Evolutionary conservation across 2,329 filamentous ascomycete species (phyloP), one percentile per base, ranked within the genome.

Genomic region (Exophiala phaeomuriformis): DNA sequence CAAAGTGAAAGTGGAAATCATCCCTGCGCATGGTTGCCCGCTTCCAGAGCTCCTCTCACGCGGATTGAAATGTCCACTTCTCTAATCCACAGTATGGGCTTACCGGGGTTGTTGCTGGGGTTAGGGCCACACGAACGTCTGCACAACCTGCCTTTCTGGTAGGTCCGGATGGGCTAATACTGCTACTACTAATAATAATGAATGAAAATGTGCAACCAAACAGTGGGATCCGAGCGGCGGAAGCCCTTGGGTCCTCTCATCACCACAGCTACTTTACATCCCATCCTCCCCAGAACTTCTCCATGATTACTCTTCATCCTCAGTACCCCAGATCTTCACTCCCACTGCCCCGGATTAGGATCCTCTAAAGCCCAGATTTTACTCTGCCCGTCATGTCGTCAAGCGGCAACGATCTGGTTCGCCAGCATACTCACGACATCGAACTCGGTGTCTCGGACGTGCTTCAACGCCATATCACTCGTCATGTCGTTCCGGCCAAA

Each of bases 401-500:
- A 12, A 49, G 30, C 5, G 27, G 32, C 33, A 29, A 37, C 12
- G 37, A 62, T 31, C 43, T 66, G 12, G 42, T 52, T 29, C 59
- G 64, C 30, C 56, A 63, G 44, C 57, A 64, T 28, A 66, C 65
- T n/a, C 52, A 64, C 47, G 65, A 67, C 49, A 59, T 69, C 40
- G 78, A 81, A 63, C 61, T 80, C 12, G 78, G 78, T 54, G 70
- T 77, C 1, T 78, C 77, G 2, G 77, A 81, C 52, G 77, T 75
- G 3, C 65, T 79, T 8, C 71, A 79, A 62, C 67, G 71, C 44
- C 77, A 81, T 62, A 67, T 75, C 44, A 68, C 70, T 5, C 69
- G 77, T 19, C 70, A 78, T 63, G 76, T 80, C 12, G 72, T 80
- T 6, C 64, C 72, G 27, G 59, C 72, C 3, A 75, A 74, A 57